These are phyloP conservation scores for Malus sylvestris DNA, from an alignment of 306 rosid genomes.

Conservation along the genomic window DNA sequence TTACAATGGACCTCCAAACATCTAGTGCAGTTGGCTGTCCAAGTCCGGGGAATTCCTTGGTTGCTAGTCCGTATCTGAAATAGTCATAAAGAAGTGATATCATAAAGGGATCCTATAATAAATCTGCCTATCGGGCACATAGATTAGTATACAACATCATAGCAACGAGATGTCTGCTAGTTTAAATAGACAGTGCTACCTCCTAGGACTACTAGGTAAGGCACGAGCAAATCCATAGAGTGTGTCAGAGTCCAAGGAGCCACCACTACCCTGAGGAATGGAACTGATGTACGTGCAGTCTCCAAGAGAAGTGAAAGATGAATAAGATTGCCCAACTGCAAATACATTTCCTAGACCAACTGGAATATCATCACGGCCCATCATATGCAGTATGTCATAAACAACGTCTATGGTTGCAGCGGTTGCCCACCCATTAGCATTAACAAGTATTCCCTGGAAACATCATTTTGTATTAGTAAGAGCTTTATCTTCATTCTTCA, in stretches of 20 bases:
- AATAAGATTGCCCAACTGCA: constrained; percentile 36
- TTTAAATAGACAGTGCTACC: constrained; percentile 18
- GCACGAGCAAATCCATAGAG: constrained; percentile 53
- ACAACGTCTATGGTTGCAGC: constrained; percentile 51
- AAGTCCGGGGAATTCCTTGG: constrained; percentile 35
- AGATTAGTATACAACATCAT: neutral
- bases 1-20: constrained; percentile 40
- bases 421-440: constrained; percentile 60
- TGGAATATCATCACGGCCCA: constrained; percentile 62
- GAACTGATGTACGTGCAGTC: constrained; percentile 40
- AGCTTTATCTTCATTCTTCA: neutral
- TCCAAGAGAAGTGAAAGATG: constrained; percentile 28
- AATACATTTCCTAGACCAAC: constrained; percentile 51
- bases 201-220: constrained; percentile 61
- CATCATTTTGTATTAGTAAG: neutral
- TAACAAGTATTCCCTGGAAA: constrained; percentile 48
- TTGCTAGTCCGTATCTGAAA: constrained; percentile 49
- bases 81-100: neutral
- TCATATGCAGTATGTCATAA: constrained; percentile 61
- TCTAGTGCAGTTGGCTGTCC: constrained; percentile 51
- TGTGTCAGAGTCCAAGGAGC: constrained; percentile 57
- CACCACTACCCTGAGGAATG: constrained; percentile 56
- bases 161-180: neutral
- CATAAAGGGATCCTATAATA: too few species aligned
- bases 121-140: too few species aligned